Evolutionary conservation across 495 filamentous ascomycete genomes (phyloP), one percentile per base, ranked within the genome.

Genomic region (Penicillium samsonianum): DNA sequence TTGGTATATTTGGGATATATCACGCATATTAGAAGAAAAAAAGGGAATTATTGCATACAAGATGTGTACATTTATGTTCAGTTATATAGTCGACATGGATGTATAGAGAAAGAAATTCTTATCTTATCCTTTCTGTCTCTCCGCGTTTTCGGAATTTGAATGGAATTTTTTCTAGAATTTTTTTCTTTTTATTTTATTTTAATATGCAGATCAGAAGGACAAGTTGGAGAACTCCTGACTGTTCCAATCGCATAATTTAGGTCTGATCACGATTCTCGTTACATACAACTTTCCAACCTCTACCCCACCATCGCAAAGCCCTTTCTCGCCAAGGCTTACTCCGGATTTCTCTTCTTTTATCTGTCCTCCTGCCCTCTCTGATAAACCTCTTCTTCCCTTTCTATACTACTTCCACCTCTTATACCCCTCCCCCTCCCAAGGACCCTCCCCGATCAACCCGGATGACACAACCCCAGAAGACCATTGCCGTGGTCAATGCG

Each of bases 401-500:
- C 20, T 30, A 28, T 28, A 41, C 53, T 31, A 49, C 31, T 12
- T 37, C 10, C 28, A 10, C 47, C n/a, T n/a, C n/a, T n/a, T 23
- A 44, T 47, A 14, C 28, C n/a, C n/a, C n/a, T 25, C 49, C 19
- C 25, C 53, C 19, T 45, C 16, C 25, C 37, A 7, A 20, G 16
- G 23, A 0, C 42, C 48, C 44, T 8, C 30, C 59, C 30, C 60
- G 48, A 43, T 44, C 57, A 46, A 47, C 57, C 65, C 69, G 67
- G 61, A 79, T 79, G 75, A 74, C 73, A 64, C 74, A 76, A 73
- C 70, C 71, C 55, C 72, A 81, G 64, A 90, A 92, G 76, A 92
- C 86, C 46, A 91, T 96, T 63, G 92, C 90, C 63, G 87, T 94
- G 66, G 91, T 96, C 70, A 98, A 98, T 73, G 87, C 88, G 71